Evolutionary conservation across 1,284 basidiomycete species (phyloP), one percentile per base, ranked within the genome.

Genomic region (Vanrija sp.): DNA sequence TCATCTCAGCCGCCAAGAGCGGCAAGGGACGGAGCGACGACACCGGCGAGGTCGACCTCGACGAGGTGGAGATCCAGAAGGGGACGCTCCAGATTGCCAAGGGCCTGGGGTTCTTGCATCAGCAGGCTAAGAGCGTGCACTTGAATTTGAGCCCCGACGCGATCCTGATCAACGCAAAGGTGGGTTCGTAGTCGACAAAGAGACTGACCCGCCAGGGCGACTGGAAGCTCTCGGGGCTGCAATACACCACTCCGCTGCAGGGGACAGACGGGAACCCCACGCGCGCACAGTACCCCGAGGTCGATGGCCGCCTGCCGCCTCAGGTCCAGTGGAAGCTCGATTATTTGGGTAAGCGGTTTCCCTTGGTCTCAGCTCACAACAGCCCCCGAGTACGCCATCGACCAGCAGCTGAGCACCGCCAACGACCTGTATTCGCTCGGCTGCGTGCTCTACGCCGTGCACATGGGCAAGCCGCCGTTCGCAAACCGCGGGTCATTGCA

Each of bases 371-470:
- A 38, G 15, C 47, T 58, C 10, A 57, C 43, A 4, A 43, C 72
- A 92, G 95, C 94, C 1, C 95, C 95, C 0, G 95, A 98, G 76
- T 96, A 96, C 76, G 90, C 87, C 0, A 78, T 98, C 50, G 94
- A 98, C 73, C 91, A 95, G 68, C 81, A 86, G 21, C 80, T 97
- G 5, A 80, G 86, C 29, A 88, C 91, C 0, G 84, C 88, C 0
- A 96, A 92, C 39, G 95, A 98, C 72, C 88, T 98, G 83, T 98
- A 94, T 73, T 88, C 91, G 4, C 82, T 98, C 8, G 95, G 95
- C 6, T 94, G 89, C 67, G 75, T 98, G 25, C 84, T 98, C 40
- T 91, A 89, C 72, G 86, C 89, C 5, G 91, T 92, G 7, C 93
- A 98, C 72, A 88, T 86, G 69, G 91, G 88, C 67, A 83, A 80